Percentiles rank a stretch among this genome's conserved stretches.
phyloP scores from a whole-genome alignment of 2,329 filamentous ascomycete genomes.

The Cryphonectria radicalis region DNA sequence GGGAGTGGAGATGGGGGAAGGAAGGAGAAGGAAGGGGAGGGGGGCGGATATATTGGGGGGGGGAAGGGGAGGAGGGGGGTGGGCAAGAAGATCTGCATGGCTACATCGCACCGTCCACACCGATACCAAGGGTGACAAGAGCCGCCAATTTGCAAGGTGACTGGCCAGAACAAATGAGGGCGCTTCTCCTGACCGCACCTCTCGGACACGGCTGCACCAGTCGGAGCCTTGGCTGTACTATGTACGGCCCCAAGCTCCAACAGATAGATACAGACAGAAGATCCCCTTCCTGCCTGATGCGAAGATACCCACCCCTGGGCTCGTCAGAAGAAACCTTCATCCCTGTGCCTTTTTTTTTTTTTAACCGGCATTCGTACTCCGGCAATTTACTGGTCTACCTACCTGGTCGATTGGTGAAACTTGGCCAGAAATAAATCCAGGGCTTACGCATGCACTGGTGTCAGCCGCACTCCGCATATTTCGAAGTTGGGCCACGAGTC shows the following conservation, averaged over 20 bases:
- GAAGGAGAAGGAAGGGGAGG: neutral
- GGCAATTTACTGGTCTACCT: neutral
- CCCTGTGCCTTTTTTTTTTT: neutral
- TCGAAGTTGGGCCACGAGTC: conserved; percentile 1
- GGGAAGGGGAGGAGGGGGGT: too few relatives aligned
- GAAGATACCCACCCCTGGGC: neutral
- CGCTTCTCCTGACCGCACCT: conserved; percentile 19
- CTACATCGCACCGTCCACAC: neutral
- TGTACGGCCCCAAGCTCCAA: neutral
- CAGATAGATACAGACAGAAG: neutral
- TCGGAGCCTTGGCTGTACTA: neutral
- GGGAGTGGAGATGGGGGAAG: neutral
- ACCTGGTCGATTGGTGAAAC: neutral
- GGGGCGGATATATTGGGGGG: neutral
- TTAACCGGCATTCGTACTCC: neutral
- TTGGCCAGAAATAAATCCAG: neutral
- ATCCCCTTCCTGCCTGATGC: neutral
- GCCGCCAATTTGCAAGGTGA: conserved; percentile 15
- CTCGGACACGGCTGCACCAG: conserved; percentile 18
- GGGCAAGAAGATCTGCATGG: conserved; percentile 1
- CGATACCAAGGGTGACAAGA: conserved; percentile 5
- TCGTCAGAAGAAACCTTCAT: neutral
- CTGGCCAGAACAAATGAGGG: conserved; percentile 14
- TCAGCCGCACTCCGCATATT: neutral
- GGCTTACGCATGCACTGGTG: conserved; percentile 1